Evolutionary conservation across 495 filamentous ascomycete genomes (phyloP), one percentile per base, ranked within the genome.

Genomic region (Penicillium argentinense): DNA sequence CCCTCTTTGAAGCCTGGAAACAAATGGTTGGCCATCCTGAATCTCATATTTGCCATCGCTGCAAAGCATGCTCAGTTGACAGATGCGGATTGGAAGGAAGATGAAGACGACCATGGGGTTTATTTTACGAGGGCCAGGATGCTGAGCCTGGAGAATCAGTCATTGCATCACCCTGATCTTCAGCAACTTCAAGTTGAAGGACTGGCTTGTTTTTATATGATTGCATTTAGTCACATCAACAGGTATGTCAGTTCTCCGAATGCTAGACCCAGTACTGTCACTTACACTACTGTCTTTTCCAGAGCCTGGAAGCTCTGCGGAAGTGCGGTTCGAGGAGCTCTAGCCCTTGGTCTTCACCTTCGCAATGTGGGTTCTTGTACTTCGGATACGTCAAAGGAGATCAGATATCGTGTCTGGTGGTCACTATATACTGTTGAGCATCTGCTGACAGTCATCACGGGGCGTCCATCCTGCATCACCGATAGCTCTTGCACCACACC

Each of bases 291-390:
- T 23, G 25, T 36, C 39, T 38, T 38, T 16, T 29, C 5, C 26
- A 86, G 83, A 51, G 75, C 83, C 36, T 87, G 82, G 81, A 79
- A 76, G 32, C 46, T 82, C 12, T 71, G 60, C 49, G 84, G 82
- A 12, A 68, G 78, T 56, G 78, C 80, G 6, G 62, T 85, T 24
- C 71, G 82, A 25, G 68, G 75, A 34, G 80, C 79, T 0, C 63
- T 82, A 42, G 71, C 75, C 8, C 68, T 86, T n/a, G 82, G 82
- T 4, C 56, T 87, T 27, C 79, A 86, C 57, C 59, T 85, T 25
- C 74, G 73, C 28, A 84, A 80, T 49, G 66, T 78, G 5, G 77
- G 72, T 16, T 53, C 56, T 4, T 64, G 66, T 16, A 68, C 79
- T 9, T 62, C 70, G 13, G 71, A 78, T 43, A 65, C 63, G 14